Evolutionary conservation across 2,329 filamentous ascomycete species (phyloP).

Genomic region (Sarocladium brachiariae): DNA sequence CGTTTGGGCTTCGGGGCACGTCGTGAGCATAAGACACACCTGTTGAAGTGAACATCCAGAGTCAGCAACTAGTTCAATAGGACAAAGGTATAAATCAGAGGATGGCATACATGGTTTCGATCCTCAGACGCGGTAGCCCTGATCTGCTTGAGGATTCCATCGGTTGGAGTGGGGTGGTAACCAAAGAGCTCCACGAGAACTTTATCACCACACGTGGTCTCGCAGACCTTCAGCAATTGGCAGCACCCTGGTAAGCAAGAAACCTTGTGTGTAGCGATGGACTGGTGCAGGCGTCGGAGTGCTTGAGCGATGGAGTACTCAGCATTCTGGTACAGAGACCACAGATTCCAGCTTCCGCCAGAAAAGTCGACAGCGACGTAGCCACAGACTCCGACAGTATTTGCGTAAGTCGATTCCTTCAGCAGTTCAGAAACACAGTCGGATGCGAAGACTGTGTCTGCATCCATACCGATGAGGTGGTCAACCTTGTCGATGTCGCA

Average conservation of each 20-base stretch:
- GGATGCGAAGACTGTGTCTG: constrained; percentile 31
- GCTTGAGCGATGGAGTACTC: constrained; percentile 21
- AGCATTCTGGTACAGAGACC: constrained; percentile 20
- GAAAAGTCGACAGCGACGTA: constrained; percentile 26
- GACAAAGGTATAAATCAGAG: too few species aligned
- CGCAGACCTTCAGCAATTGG: constrained; percentile 18
- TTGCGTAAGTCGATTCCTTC: constrained; percentile 25
- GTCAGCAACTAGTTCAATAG: too few species aligned
- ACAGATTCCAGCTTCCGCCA: constrained; percentile 18
- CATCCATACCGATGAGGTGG: constrained; percentile 33
- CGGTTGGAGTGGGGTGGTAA: constrained; percentile 17
- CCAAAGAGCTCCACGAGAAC: constrained; percentile 18
- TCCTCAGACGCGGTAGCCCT: constrained; percentile 20
- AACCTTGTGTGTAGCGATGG: constrained; percentile 20
- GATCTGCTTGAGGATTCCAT: constrained; percentile 19
- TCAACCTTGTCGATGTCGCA: constrained; percentile 25
- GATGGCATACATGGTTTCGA: constrained; percentile 15
- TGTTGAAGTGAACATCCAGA: too few species aligned
- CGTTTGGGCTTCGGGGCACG: constrained; percentile 28
- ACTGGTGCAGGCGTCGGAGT: constrained; percentile 19
- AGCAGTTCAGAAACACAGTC: constrained; percentile 31
- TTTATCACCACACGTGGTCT: constrained; percentile 18
- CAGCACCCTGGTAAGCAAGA: constrained; percentile 19
- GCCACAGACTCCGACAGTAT: constrained; percentile 35
- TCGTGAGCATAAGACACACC: constrained; percentile 19